These are phyloP conservation scores for Tricholoma hemisulphureum DNA, from an alignment of 768 basidiomycete genomes.

Conservation along the genomic window DNA sequence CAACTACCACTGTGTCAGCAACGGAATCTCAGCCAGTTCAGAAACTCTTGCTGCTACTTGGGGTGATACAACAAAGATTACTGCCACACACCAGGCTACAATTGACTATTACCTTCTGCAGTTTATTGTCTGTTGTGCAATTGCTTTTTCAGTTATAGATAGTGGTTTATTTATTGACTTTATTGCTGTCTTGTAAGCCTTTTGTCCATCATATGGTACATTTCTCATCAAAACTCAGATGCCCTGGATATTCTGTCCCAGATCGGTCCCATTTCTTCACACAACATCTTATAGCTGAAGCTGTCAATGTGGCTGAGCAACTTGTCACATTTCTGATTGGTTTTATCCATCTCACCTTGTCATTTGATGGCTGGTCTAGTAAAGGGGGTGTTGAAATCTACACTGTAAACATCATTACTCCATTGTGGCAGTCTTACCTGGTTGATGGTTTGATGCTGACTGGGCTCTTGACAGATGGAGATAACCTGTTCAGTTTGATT, in stretches of 20 bases:
- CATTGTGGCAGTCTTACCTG: neutral
- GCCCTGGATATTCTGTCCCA: neutral
- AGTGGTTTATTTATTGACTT: neutral
- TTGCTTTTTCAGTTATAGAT: neutral
- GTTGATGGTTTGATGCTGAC: neutral
- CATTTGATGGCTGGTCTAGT: neutral
- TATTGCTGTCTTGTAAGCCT: neutral
- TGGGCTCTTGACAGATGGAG: neutral
- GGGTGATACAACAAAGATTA: neutral
- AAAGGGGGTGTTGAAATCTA: neutral
- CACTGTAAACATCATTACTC: neutral
- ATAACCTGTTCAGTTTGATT: neutral
- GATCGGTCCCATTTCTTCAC: neutral
- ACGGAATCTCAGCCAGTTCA: neutral
- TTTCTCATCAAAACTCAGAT: neutral
- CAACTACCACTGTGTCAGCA: no score
- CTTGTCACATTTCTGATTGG: neutral
- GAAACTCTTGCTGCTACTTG: neutral
- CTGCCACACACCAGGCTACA: neutral
- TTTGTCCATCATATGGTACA: neutral
- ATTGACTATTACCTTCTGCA: neutral
- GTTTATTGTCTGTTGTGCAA: neutral
- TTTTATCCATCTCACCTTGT: neutral
- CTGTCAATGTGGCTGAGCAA: neutral
- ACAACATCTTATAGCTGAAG: neutral